phyloP scores from a whole-genome alignment of 306 rosid genomes.

The Cucurbita moschata region DNA sequence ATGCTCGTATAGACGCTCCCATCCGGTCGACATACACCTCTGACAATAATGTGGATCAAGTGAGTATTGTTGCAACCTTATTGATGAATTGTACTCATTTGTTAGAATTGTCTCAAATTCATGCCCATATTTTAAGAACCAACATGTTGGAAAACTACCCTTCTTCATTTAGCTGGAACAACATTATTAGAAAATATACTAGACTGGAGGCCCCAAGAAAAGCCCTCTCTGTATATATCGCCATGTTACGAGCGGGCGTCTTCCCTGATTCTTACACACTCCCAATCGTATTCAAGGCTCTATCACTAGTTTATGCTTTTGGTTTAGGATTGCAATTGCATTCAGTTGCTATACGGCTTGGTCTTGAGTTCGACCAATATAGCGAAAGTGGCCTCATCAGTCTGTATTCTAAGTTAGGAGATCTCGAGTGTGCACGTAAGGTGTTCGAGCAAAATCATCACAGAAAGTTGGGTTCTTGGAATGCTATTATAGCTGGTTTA shows the following conservation, averaged over 20 bases:
- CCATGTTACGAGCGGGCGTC: slow-evolving; percentile 36
- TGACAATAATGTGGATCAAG: slow-evolving; percentile 5
- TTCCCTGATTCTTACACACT: slow-evolving; percentile 53
- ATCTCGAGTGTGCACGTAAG: slow-evolving; percentile 34
- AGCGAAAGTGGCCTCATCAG: slow-evolving; percentile 54
- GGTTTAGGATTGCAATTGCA: slow-evolving; percentile 44
- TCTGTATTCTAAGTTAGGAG: slow-evolving; percentile 45
- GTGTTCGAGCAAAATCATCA: slow-evolving; percentile 54
- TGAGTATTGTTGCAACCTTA: slow-evolving; percentile 14
- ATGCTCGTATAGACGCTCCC: slow-evolving; percentile 61
- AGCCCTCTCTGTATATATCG: slow-evolving; percentile 26
- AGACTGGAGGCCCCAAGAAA: slow-evolving; percentile 30
- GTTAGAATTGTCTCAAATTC: slow-evolving; percentile 19
- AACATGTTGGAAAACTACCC: slow-evolving; percentile 26
- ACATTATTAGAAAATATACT: slow-evolving; percentile 41
- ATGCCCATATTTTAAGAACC: slow-evolving; percentile 32
- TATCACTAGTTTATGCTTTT: slow-evolving; percentile 21
- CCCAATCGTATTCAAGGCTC: slow-evolving; percentile 49
- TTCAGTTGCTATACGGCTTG: slow-evolving; percentile 35
- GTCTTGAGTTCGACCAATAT: slow-evolving; percentile 39
- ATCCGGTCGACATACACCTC: slow-evolving; percentile 9
- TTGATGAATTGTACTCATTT: slow-evolving; percentile 19
- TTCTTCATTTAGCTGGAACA: slow-evolving; percentile 55
- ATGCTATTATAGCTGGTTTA: slow-evolving; percentile 46
- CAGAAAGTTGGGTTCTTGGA: slow-evolving; percentile 69